phyloP scores from a whole-genome alignment of 2,329 filamentous ascomycete genomes.

The Neonectria sp. region DNA sequence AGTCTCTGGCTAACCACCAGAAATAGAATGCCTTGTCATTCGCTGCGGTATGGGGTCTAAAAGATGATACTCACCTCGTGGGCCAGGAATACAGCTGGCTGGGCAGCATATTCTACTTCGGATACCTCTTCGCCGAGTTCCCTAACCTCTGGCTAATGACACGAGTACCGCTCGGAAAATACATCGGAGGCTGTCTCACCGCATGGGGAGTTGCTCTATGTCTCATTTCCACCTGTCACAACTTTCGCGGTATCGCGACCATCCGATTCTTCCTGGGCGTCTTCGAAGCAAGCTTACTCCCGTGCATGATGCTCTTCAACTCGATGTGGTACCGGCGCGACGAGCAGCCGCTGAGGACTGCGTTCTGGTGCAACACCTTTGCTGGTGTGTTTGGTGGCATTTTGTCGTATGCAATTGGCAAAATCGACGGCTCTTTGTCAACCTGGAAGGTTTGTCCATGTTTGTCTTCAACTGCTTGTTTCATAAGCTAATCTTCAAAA shows the following conservation, averaged over 20 bases:
- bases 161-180: slow-evolving; percentile 37
- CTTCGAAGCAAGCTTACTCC: slow-evolving; percentile 46
- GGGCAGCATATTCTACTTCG: slow-evolving; percentile 57
- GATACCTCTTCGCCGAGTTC: slow-evolving; percentile 65
- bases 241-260: slow-evolving; percentile 42
- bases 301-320: slow-evolving; percentile 49
- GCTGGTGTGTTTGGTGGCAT: slow-evolving; percentile 51
- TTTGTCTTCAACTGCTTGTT: accelerated
- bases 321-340: slow-evolving; percentile 52
- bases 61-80: slow-evolving; percentile 41
- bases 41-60: slow-evolving; percentile 23
- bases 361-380: slow-evolving; percentile 51
- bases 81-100: slow-evolving; percentile 76
- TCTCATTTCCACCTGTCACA: slow-evolving; percentile 45
- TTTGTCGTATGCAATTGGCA: slow-evolving; percentile 47
- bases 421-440: slow-evolving; percentile 42
- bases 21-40: too few species aligned
- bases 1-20: too few species aligned
- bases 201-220: slow-evolving; percentile 42
- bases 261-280: slow-evolving; percentile 51
- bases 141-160: slow-evolving; percentile 52
- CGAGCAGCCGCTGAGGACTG: slow-evolving; percentile 50
- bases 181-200: slow-evolving; percentile 39
- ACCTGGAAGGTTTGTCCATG: slow-evolving; percentile 36
- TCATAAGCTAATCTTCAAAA: too few species aligned